Evolutionary conservation across 2,329 filamentous ascomycete genomes (phyloP).

Genomic region (Beauveria sp.): DNA sequence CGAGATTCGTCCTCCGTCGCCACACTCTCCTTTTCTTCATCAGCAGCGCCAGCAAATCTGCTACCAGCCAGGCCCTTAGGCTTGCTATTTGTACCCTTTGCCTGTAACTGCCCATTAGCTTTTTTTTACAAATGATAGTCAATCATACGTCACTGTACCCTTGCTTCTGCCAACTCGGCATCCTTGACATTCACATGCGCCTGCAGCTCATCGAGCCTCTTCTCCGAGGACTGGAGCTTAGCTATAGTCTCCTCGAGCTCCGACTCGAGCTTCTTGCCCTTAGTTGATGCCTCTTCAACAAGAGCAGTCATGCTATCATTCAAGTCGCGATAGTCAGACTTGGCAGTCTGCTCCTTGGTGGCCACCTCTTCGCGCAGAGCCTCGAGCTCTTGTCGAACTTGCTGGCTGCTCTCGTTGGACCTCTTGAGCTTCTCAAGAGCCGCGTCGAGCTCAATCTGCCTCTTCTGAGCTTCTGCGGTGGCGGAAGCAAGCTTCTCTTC

Average conservation of each 20-base stretch:
- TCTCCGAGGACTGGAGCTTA: constrained; percentile 39
- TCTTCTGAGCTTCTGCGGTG: constrained; percentile 26
- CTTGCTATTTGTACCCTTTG: constrained; percentile 34
- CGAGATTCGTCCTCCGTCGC: constrained; percentile 30
- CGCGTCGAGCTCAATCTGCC: constrained; percentile 29
- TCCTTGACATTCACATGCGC: constrained; percentile 56
- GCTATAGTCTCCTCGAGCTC: constrained; percentile 37
- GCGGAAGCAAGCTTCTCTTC: constrained; percentile 33
- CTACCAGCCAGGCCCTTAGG: constrained; percentile 47
- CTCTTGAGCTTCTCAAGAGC: constrained; percentile 25
- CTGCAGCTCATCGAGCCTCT: constrained; percentile 41
- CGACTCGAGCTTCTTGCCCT: constrained; percentile 43
- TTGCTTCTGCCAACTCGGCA: constrained; percentile 54
- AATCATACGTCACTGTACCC: constrained; percentile 32
- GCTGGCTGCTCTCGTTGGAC: constrained; percentile 35
- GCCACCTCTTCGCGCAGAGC: constrained; percentile 43
- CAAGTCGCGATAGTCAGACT: constrained; percentile 55
- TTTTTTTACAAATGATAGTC: background rate
- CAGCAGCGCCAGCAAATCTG: constrained; percentile 40
- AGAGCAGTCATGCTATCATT: constrained; percentile 54
- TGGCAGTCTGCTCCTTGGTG: constrained; percentile 45
- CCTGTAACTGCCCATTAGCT: constrained; percentile 25
- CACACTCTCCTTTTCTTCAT: constrained; percentile 21
- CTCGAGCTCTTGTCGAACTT: constrained; percentile 46
- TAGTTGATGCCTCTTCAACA: constrained; percentile 50